phyloP scores from a whole-genome alignment of 345 rosid species.

The Xanthoceras sorbifolium region DNA sequence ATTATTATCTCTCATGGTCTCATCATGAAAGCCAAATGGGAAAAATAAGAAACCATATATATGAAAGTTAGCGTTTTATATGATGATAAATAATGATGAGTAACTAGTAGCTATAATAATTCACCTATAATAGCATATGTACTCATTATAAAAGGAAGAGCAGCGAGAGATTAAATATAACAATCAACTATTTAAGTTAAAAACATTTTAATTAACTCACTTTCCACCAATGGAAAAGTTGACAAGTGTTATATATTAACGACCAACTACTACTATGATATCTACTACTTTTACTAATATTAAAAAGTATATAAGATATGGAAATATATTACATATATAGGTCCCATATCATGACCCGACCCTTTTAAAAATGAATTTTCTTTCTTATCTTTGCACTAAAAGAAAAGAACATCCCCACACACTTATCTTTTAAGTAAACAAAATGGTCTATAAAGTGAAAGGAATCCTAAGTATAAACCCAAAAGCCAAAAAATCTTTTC shows the following conservation, averaged over 20 bases:
- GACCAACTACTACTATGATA: slow-evolving; percentile 1
- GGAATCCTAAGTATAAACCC: slow-evolving; percentile 66
- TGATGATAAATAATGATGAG: not conserved
- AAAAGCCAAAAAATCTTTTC: slow-evolving; percentile 51
- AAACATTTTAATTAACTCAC: not conserved
- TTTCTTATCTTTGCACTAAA: slow-evolving; percentile 22
- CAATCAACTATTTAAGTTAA: not conserved
- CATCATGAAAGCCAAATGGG: slow-evolving; percentile 21
- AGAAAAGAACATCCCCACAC: not conserved
- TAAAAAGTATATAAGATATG: not conserved
- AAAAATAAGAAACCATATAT: slow-evolving; percentile 8
- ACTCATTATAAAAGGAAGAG: not conserved
- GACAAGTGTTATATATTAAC: slow-evolving; percentile 8
- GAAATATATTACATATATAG: no score
- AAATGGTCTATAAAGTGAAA: slow-evolving; percentile 37
- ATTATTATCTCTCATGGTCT: slow-evolving; percentile 7
- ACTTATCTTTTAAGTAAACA: slow-evolving; percentile 4
- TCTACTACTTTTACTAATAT: not conserved
- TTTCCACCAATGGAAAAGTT: not conserved
- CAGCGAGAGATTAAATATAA: no score
- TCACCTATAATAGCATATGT: slow-evolving; percentile 25
- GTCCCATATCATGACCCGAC: not conserved
- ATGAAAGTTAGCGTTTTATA: slow-evolving; percentile 16
- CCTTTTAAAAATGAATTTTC: not conserved
- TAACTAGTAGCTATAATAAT: slow-evolving; percentile 28